Conservation (phyloP, 164 flowering plant species). For the Aristolochia californica region DNA sequence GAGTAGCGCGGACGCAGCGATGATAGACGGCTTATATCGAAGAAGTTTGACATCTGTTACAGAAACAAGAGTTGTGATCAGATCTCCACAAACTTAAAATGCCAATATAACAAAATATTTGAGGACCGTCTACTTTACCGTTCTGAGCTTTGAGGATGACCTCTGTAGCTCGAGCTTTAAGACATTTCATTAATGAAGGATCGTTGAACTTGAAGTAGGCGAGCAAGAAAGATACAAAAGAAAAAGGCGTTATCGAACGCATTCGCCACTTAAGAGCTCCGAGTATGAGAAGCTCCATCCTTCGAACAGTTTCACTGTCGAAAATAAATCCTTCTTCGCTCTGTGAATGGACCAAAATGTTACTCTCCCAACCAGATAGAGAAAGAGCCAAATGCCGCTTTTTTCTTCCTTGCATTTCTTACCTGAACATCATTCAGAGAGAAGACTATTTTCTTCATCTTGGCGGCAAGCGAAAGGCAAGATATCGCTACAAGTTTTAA, state of each 20-base stretch:
- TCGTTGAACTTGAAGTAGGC: constrained; percentile 35
- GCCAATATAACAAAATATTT: neutral
- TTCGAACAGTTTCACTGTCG: constrained; percentile 31
- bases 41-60: constrained; percentile 36
- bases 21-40: constrained; percentile 50
- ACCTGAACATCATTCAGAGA: constrained; percentile 44
- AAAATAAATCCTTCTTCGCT: constrained; percentile 37
- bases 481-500: constrained; percentile 34
- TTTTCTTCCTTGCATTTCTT: neutral
- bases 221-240: constrained; percentile 43
- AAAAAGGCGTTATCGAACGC: constrained; percentile 69
- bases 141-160: constrained; percentile 43
- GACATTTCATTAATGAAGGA: constrained; percentile 22
- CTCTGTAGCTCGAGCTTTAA: constrained; percentile 39
- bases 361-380: neutral
- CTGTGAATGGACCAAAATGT: constrained; percentile 11
- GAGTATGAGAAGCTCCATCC: constrained; percentile 52
- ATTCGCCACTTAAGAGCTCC: constrained; percentile 63
- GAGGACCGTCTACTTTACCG: constrained; percentile 19
- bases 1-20: constrained; percentile 59
- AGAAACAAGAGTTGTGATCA: neutral
- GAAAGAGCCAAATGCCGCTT: neutral
- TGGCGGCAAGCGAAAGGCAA: constrained; percentile 49
- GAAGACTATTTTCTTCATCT: constrained; percentile 41
- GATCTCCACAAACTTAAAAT: neutral